phyloP scores from a whole-genome alignment of 306 rosid species.

The Fragaria iinumae region DNA sequence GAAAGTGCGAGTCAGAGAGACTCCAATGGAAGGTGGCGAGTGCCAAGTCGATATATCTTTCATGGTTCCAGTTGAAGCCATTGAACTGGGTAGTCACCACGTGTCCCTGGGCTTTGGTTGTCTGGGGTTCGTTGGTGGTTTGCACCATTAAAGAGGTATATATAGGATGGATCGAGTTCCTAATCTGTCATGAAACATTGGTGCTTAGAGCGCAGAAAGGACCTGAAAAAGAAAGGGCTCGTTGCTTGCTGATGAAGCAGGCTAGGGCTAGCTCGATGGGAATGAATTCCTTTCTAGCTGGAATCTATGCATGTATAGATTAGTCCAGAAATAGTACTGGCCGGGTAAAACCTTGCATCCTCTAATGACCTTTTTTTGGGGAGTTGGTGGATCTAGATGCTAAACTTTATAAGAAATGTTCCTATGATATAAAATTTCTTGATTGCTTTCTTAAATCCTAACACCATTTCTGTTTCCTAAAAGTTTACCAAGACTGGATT shows the following conservation, averaged over 20 bases:
- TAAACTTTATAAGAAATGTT: neutral
- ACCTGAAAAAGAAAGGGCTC: neutral
- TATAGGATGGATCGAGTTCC: neutral
- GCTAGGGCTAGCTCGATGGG: neutral
- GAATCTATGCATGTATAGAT: neutral
- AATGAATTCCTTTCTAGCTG: neutral
- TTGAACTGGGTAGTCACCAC: neutral
- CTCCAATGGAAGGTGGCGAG: constrained; percentile 3
- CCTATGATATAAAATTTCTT: neutral
- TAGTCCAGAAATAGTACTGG: neutral
- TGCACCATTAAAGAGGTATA: constrained; percentile 2
- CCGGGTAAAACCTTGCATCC: neutral
- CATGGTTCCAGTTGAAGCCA: neutral
- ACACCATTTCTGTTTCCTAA: neutral
- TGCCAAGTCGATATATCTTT: neutral
- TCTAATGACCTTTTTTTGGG: neutral
- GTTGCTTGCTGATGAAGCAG: neutral
- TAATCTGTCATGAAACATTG: neutral
- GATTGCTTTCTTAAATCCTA: neutral
- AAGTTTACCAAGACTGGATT: neutral
- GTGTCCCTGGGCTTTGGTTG: neutral
- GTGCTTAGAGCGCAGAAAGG: neutral
- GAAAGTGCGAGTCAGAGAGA: constrained; percentile 4
- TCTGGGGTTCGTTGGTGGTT: neutral
- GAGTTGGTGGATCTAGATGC: neutral